These are phyloP conservation scores for Saprolegnia diclina DNA, from an alignment of 352 stramenopile species.

Conservation along the genomic window DNA sequence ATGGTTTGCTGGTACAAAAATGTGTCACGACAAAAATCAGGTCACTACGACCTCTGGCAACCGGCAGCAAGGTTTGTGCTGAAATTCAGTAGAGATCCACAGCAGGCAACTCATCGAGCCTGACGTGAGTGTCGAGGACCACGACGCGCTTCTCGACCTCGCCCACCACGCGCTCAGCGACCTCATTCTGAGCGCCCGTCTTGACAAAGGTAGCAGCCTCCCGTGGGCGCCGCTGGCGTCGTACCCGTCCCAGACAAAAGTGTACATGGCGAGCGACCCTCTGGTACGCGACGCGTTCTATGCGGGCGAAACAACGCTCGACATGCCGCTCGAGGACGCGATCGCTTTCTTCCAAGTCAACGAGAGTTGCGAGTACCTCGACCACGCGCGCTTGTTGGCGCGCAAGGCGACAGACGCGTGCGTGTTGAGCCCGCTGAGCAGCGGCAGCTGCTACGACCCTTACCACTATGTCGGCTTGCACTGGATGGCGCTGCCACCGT, in stretches of 20 bases:
- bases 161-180: neutral
- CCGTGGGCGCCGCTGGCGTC: neutral
- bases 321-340: neutral
- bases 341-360: neutral
- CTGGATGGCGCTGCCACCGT: neutral
- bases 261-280: neutral
- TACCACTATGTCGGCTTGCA: conserved; percentile 8
- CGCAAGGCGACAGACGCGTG: neutral
- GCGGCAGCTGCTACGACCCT: neutral
- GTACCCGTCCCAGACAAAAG: too few species aligned
- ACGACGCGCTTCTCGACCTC: neutral
- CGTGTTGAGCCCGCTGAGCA: neutral
- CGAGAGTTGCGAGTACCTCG: neutral
- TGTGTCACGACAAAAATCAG: too few species aligned
- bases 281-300: neutral
- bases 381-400: conserved; percentile 1
- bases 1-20: too few species aligned
- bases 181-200: neutral
- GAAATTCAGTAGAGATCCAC: too few species aligned
- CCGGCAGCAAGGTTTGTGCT: too few species aligned
- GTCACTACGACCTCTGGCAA: too few species aligned
- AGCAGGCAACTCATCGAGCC: too few species aligned
- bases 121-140: neutral
- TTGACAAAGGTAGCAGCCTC: neutral
- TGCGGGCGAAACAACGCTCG: neutral